Base-by-base conservation (phyloP, 2,329 filamentous ascomycete genomes). In the Colletotrichum sp. region DNA sequence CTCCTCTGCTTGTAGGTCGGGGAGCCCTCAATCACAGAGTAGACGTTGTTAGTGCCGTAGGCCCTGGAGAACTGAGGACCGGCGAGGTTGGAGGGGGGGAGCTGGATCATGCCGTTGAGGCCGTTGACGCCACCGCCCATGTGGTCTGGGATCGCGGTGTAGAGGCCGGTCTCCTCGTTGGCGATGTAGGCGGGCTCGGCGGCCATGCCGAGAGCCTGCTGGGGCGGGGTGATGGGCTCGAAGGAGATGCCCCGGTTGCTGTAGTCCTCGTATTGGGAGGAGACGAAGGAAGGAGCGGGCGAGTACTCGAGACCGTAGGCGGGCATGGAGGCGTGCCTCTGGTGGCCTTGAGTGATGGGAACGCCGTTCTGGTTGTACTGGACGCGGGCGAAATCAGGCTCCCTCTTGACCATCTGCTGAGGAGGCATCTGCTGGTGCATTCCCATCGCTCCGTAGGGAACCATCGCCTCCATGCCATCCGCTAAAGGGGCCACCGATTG, bases 191-290 rank as follows among this genome's bases (percentile, higher is more conserved):
- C 95, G 12, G 97, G 96, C 88, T 99, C 97, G 55, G 94, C 91
- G 76, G 94, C 92, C 79, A 98, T 93, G 77, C 92, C 93, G 75
- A 97, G 87, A 16, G 94, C 92, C 85, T 98, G 95, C 84, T 99
- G 97, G 18, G 97, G 97, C 74, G 97, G 97, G 0, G 97, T 99
- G 80, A 99, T 93, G 68, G 97, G 97, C 89, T 99, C 97, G 83
- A 96, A 99, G 4, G 96, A 99, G 81, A 99, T 93, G 67, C 96
- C 97, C 74, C 97, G 94, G 83, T 96, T 96, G 91, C 95, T 98
- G 89, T 98, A 99, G 84, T 99, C 96, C 83, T 99, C 97, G 81
- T 96, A 98, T 82, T 98, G 96, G 1, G 97, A 99, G n/a, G 97
- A 99, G 68, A 98, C 96, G 82, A 99, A 99, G 2, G 97, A 99